These are phyloP conservation scores for Pichia exigua DNA, from an alignment of 805 yeast genomes.

Conservation along the genomic window DNA sequence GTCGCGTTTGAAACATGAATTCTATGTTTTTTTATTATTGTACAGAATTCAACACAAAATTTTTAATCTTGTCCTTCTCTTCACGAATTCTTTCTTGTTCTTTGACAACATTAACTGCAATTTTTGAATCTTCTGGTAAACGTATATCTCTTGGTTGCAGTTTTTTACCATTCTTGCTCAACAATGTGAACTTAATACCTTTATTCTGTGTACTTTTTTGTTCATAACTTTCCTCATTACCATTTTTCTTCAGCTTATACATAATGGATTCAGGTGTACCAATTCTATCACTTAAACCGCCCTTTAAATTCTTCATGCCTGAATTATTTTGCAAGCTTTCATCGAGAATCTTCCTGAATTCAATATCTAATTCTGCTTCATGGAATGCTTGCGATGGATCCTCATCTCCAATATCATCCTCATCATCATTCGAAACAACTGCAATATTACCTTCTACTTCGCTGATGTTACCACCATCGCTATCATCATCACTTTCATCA, in stretches of 20 bases:
- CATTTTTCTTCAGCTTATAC: conserved; percentile 20
- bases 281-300: conserved; percentile 17
- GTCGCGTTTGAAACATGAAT: conserved; percentile 1
- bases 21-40: no score
- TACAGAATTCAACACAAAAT: conserved; percentile 40
- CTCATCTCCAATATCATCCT: conserved; percentile 23
- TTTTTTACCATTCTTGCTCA: conserved; percentile 47
- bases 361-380: conserved; percentile 38
- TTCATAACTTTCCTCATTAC: conserved; percentile 3
- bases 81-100: conserved; percentile 44
- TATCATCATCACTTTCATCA: conserved; percentile 17
- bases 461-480: neutral
- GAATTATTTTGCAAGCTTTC: conserved; percentile 28
- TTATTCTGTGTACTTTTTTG: neutral
- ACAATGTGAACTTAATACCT: conserved; percentile 36
- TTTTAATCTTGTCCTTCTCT: conserved; percentile 26
- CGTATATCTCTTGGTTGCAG: conserved; percentile 36
- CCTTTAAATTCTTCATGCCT: neutral
- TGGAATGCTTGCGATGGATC: conserved; percentile 13
- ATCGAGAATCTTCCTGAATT: conserved; percentile 37
- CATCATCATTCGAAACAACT: conserved; percentile 16
- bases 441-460: conserved; percentile 14
- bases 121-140: conserved; percentile 46
- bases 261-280: conserved; percentile 27
- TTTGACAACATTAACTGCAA: conserved; percentile 42